Base-by-base conservation (phyloP, 148 eudicot species). In the Rhododendron vialii region DNA sequence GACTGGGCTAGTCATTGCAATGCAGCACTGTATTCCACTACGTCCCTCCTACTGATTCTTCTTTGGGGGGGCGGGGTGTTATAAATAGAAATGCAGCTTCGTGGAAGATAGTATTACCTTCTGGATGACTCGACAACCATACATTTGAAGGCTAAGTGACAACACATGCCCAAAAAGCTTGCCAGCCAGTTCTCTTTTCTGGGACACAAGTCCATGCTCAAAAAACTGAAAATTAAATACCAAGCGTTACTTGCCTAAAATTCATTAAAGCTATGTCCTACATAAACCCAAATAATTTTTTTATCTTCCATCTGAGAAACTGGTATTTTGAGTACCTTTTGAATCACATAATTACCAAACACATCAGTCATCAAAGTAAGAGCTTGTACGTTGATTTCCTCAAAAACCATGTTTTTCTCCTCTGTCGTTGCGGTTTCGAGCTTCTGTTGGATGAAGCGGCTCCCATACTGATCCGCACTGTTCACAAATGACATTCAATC, bases 391-490 rank as follows among this genome's bases (percentile, higher is more conserved):
- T 89, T 89, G 57, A 98, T 98, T 92, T 98, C 99, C 86, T 92
- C 89, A 83, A 93, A 98, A 51, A 98, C 99, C 96, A 95, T 98
- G 83, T 91, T 92, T 88, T 93, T 98, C 92, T 98, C 98, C 85
- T 98, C 98, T 15, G 38, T 69, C 22, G 98, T 90, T 77, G 99
- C 99, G 38, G 98, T 94, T 92, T 98, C 99, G 26, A 98, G 99
- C 89, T 95, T 98, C 78, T 98, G 99, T 88, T 98, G 99, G 87
- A 98, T 98, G 89, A 98, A 98, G 28, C 99, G 96, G 88, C 99
- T 98, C 57, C 99, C 99, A 92, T 95, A 94, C 86, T 98, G 99
- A 91, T 98, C 99, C 74, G 95, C 98, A 92, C 99, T 98, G 93
- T 86, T 80, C 84, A 85, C 18, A 85, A 22, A 82, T 78, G 78